Conservation (phyloP, 78 protist species). For the Dictyostelium brefeldianum region DNA sequence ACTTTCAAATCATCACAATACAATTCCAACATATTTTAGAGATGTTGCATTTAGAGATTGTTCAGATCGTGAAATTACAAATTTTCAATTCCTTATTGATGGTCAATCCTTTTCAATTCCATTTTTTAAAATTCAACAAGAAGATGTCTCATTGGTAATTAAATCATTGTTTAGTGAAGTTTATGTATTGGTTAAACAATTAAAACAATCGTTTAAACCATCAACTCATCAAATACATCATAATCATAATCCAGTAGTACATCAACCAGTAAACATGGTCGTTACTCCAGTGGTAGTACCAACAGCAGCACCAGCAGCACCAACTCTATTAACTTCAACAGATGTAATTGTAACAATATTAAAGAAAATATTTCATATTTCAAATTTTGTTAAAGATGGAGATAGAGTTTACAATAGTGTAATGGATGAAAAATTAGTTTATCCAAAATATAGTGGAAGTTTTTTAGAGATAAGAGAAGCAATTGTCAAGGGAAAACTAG, state of each 20-base stretch:
- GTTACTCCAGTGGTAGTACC: too few relatives aligned
- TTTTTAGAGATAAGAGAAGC: background rate
- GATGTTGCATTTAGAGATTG: background rate
- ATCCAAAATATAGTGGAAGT: constrained; percentile 9
- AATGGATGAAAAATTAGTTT: background rate
- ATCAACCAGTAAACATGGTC: too few relatives aligned
- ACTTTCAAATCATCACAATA: background rate
- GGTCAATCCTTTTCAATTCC: background rate
- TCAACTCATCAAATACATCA: too few relatives aligned
- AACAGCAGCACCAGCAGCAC: too few relatives aligned
- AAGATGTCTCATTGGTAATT: background rate
- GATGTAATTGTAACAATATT: background rate
- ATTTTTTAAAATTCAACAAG: background rate
- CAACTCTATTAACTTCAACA: background rate
- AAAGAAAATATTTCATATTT: background rate
- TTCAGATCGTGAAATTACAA: background rate
- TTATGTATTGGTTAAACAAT: background rate
- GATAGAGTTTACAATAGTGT: background rate
- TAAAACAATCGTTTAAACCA: too few relatives aligned
- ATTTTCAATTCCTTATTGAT: background rate
- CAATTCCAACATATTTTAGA: background rate
- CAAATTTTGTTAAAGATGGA: background rate
- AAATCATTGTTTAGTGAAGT: background rate
- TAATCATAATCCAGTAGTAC: too few relatives aligned
- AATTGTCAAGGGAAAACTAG: background rate